Evolutionary conservation across 495 filamentous ascomycete genomes (phyloP).

Genomic region (Xylaria curta): DNA sequence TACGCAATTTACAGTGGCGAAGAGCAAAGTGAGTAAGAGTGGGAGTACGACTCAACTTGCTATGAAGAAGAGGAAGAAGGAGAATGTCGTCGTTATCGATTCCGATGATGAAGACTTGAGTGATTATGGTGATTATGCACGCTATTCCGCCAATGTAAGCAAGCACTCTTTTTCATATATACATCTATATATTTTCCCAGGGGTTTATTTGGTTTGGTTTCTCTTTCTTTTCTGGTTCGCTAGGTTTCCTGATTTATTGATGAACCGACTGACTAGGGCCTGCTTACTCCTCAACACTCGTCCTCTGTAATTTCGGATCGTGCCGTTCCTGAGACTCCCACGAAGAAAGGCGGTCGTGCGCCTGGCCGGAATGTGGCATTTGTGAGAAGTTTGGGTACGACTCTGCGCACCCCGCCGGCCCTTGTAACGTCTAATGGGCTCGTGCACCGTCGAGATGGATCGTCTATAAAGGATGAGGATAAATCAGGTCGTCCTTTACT

Average conservation of each 20-base stretch:
- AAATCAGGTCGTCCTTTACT: background rate
- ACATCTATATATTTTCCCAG: background rate
- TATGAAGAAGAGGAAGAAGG: background rate
- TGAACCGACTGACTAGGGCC: background rate
- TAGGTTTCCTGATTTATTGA: background rate
- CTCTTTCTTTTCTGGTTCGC: background rate
- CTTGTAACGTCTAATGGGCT: background rate
- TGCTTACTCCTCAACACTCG: background rate
- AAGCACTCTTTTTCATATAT: background rate
- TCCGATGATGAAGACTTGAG: background rate
- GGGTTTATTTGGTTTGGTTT: too few species aligned
- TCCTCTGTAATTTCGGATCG: too few species aligned
- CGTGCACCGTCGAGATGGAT: background rate
- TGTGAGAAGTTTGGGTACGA: background rate
- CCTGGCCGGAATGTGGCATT: background rate
- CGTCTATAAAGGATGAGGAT: background rate
- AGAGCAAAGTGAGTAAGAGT: background rate
- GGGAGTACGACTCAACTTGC: background rate
- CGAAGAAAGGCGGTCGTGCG: background rate
- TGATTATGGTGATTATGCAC: background rate
- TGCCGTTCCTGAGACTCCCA: background rate
- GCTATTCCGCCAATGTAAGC: background rate
- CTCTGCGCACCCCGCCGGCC: background rate
- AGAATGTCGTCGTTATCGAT: background rate
- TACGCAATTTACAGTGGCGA: background rate